Evolutionary conservation across 805 yeast species (phyloP), one percentile per base, ranked within the genome.

Genomic region (Brettanomyces sp.): DNA sequence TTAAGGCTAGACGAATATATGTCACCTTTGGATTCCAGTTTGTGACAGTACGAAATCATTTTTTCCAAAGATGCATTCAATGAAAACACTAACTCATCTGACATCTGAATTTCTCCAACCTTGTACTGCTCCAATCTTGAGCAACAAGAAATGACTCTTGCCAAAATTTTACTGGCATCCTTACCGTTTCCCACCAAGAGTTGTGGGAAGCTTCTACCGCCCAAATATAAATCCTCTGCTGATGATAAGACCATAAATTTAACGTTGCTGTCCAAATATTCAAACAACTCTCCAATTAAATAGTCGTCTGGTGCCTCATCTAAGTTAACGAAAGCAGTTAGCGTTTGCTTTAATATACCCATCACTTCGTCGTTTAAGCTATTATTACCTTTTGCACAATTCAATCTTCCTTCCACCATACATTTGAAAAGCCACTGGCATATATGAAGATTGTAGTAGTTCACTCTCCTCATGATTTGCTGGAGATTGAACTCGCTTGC

Each of bases 71-170:
- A 63, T 13, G 56, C 52, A 44, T 66, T 72, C 41, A 72, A 53
- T 2, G 74, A 67, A 45, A 68, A 68, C 1, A 70, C 66, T 34
- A 71, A 48, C 3, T 68, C 66, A 47, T 71, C 74, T 25, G 57
- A 57, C 53, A 66, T 46, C 14, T 59, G 55, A 4, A 60, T 45
- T 14, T 18, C 30, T 4, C 25, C 32, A 5, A 49, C 36, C n/a
- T 46, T 42, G n/a, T 45, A 42, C 24, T 47, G 50, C 37, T 49
- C 47, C 25, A 59, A 48, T 41, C 69, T 66, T 4, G 76, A 67
- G 49, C 77, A 73, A 50, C 70, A 74, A 32, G 69, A 68, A 43
- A 76, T 70, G 42, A 67, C 71, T 51, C 70, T 76, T 43, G 64
- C 66, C 41, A 76, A 57, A 12, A 62, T 57, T 0, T 69, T 67